Evolutionary conservation across 2,329 filamentous ascomycete species (phyloP), one percentile per base, ranked within the genome.

Genomic region (Cladophialophora exuberans): DNA sequence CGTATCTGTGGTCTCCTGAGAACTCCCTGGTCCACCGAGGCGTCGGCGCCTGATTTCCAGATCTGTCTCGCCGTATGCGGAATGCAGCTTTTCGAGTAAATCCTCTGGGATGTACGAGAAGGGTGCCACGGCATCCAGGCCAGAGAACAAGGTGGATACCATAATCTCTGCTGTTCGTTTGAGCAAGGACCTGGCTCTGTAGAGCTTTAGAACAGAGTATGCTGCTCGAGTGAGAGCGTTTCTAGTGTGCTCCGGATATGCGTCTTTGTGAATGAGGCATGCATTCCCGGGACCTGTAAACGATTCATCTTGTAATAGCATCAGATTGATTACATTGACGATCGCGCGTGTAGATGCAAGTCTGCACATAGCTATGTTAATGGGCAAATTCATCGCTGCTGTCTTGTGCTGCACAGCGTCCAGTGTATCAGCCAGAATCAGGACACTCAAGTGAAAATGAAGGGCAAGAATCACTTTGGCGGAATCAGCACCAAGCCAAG

Each of bases 181-280:
- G 3, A 18, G 6, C 13, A 38, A 4, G 1, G 33, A 17, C 28
- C 11, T 15, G n/a, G 17, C 9, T 4, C 31, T 6, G 25, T 38
- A 42, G 9, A 54, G 22, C 23, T 30, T 25, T 13, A 54, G 23
- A 17, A 54, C 35, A 30, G 52, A 54, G 13, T 48, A 42, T 17
- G 31, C 44, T 23, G 52, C 44, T 20, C 44, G 22, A 3, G 18
- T 3, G n/a, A 54, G 22, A 4, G 9, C 43, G 39, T 48, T 54
- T 17, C 43, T 49, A 13, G 44, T 47, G 28, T 54, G 52, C 15
- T 54, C 52, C 3, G 52, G 52, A 33, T 54, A 54, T 9, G 52
- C 44, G 20, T 54, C 52, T 25, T 30, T 36, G n/a, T 49, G 35
- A 7, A 54, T 22, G 17, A 54, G 25, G 25, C 44, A 49, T 4